These are phyloP conservation scores for Globisporangium irregulare DNA, from an alignment of 352 stramenopile genomes.

Conservation along the genomic window DNA sequence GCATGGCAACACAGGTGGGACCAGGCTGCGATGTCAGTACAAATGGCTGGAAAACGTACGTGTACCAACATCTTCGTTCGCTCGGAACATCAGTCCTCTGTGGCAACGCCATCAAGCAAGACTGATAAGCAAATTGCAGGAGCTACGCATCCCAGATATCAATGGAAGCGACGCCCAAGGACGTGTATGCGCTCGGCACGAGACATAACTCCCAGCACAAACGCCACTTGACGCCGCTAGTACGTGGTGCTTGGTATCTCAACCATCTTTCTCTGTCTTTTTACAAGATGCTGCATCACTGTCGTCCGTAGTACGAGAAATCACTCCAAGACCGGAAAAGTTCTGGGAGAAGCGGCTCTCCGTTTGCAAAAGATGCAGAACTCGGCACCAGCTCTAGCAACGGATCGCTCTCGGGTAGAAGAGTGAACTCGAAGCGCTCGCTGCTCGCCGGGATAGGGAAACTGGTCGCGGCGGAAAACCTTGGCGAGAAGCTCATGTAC, in stretches of 20 bases:
- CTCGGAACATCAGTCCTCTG: neutral
- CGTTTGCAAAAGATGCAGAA: conserved; percentile 17
- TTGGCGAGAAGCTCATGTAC: conserved; percentile 37
- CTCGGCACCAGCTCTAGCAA: conserved; percentile 2
- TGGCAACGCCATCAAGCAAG: neutral
- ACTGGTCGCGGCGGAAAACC: conserved; percentile 54
- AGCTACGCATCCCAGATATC: conserved; percentile 60
- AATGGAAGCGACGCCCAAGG: conserved; percentile 33
- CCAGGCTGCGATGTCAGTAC: conserved; percentile 38
- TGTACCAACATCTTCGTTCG: neutral
- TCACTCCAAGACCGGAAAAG: conserved; percentile 4
- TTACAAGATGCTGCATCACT: neutral
- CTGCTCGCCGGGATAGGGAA: conserved; percentile 78
- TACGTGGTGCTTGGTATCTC: conserved; percentile 14
- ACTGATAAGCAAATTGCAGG: conserved; percentile 23
- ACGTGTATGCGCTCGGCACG: conserved; percentile 21
- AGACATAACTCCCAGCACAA: conserved; percentile 59
- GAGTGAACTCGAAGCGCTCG: conserved; percentile 51
- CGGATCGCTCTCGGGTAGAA: conserved; percentile 35
- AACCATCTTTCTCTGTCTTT: neutral
- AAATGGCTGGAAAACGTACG: conserved; percentile 73
- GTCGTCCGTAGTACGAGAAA: conserved; percentile 29
- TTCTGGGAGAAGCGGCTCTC: neutral
- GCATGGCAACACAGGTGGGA: conserved; percentile 32
- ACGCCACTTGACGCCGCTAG: conserved; percentile 59